A percentile compares a stretch with the other conserved stretches of the same genome.
These are phyloP conservation scores for Cystobasidium sp. DNA, from an alignment of 1,284 basidiomycete genomes.

Conservation along the genomic window DNA sequence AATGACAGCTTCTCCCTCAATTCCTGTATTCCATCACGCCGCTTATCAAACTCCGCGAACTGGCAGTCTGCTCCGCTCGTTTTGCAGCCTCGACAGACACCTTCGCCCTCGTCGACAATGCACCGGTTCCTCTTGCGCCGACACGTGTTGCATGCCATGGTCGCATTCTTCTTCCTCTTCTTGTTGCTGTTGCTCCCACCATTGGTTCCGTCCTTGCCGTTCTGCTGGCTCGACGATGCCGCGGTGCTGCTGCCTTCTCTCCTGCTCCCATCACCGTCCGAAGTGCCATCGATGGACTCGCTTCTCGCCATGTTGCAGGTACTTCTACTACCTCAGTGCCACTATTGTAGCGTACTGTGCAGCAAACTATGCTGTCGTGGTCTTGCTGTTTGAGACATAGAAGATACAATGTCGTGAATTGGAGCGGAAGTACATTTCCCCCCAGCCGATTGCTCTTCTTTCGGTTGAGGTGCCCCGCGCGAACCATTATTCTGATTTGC, in stretches of 20 bases:
- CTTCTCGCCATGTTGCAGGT: neutral
- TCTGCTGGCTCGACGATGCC: neutral
- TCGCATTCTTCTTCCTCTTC: constrained; percentile 39
- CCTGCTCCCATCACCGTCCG: neutral
- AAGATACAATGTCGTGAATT: too few relatives aligned
- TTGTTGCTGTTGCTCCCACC: constrained; percentile 17
- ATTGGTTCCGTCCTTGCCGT: neutral
- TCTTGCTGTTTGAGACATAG: too few relatives aligned
- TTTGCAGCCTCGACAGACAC: constrained; percentile 21
- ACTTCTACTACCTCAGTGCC: too few relatives aligned
- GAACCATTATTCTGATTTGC: too few relatives aligned
- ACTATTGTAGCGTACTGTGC: too few relatives aligned
- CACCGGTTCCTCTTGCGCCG: constrained; percentile 34
- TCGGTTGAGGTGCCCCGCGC: too few relatives aligned
- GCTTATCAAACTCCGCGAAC: constrained; percentile 28
- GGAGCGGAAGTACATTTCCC: too few relatives aligned
- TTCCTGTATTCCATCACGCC: constrained; percentile 30
- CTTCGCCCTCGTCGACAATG: constrained; percentile 13
- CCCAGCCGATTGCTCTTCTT: too few relatives aligned
- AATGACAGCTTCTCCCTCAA: constrained; percentile 28
- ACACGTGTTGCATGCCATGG: constrained; percentile 38
- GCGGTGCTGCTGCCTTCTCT: too few relatives aligned
- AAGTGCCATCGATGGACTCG: constrained; percentile 3
- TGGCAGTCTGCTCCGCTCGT: constrained; percentile 6
- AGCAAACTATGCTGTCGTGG: too few relatives aligned